Percentiles rank a stretch among this genome's conserved stretches.
Evolutionary conservation across 495 filamentous ascomycete genomes (phyloP).

Genomic region (Annulohypoxylon bovei): DNA sequence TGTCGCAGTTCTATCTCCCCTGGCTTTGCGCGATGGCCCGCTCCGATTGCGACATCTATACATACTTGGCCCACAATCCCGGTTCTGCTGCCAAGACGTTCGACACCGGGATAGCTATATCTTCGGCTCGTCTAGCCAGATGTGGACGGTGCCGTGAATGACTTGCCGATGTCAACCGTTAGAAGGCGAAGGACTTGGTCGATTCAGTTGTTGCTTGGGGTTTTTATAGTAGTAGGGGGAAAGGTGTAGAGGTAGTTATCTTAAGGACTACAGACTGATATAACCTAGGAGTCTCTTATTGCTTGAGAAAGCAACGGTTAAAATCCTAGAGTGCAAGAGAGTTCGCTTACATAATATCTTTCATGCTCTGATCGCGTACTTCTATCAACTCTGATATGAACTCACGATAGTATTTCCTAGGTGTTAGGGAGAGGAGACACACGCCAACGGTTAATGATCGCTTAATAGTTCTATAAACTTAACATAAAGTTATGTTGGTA

Average conservation of each 20-base stretch:
- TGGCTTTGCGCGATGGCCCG: slow-evolving; percentile 35
- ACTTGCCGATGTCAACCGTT: slow-evolving; percentile 11
- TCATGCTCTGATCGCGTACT: no score
- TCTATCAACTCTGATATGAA: no score
- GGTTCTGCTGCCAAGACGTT: slow-evolving; percentile 13
- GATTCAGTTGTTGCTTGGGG: neutral
- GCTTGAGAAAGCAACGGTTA: neutral
- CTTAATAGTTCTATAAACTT: neutral
- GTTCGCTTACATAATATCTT: no score
- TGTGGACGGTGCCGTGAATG: neutral
- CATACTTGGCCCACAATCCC: slow-evolving; percentile 21
- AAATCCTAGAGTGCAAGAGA: no score
- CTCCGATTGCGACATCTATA: slow-evolving; percentile 42
- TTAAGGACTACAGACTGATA: neutral
- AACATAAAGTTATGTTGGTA: neutral
- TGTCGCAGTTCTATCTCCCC: neutral
- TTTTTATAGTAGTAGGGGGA: neutral
- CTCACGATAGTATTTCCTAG: no score
- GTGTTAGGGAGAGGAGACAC: no score
- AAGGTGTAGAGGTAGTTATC: neutral
- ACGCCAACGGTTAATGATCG: no score
- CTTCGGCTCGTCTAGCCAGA: slow-evolving; percentile 13
- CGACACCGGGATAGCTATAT: neutral
- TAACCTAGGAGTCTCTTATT: neutral
- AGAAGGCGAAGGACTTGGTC: neutral